Conservation (phyloP, 2,329 filamentous ascomycete species). For the Fusarium virguliforme region DNA sequence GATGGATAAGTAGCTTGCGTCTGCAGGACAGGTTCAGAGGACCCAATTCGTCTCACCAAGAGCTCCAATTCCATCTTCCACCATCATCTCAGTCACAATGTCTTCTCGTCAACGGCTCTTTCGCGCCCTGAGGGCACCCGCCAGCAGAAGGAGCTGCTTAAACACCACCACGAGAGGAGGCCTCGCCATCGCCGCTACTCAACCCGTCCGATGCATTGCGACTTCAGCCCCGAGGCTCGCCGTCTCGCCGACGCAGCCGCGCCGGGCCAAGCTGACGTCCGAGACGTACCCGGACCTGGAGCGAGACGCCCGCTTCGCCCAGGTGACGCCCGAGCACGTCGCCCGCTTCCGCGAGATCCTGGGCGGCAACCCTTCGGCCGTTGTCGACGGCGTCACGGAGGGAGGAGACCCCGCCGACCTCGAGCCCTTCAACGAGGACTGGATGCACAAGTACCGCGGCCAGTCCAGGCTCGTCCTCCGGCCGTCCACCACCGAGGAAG, state of each 20-base stretch:
- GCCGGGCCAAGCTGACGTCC: slow-evolving; percentile 78
- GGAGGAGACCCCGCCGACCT: slow-evolving; percentile 81
- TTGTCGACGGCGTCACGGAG: slow-evolving; percentile 84
- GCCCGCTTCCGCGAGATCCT: slow-evolving; percentile 86
- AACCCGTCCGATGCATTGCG: slow-evolving; percentile 47
- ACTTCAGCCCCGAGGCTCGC: slow-evolving; percentile 53
- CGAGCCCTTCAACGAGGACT: slow-evolving; percentile 94
- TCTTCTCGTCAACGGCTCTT: slow-evolving; percentile 49
- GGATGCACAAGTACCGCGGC: slow-evolving; percentile 99
- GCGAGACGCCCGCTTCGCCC: slow-evolving; percentile 81
- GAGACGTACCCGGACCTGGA: slow-evolving; percentile 89
- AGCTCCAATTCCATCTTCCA: background rate
- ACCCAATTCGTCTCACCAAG: slow-evolving; percentile 18
- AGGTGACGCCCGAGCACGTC: slow-evolving; percentile 85
- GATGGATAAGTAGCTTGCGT: slow-evolving; percentile 19
- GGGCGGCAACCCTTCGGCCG: slow-evolving; percentile 78
- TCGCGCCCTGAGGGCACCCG: slow-evolving; percentile 47
- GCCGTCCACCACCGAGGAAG: slow-evolving; percentile 86
- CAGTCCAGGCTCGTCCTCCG: slow-evolving; percentile 90
- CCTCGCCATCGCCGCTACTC: slow-evolving; percentile 15
- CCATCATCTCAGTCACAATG: slow-evolving; percentile 34
- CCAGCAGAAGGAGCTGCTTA: slow-evolving; percentile 22
- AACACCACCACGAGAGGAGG: slow-evolving; percentile 21
- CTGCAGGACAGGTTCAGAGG: slow-evolving; percentile 19
- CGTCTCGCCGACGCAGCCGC: slow-evolving; percentile 47